Evolutionary conservation across 768 basidiomycete genomes (phyloP), one percentile per base, ranked within the genome.

Genomic region (Russula olivacea): DNA sequence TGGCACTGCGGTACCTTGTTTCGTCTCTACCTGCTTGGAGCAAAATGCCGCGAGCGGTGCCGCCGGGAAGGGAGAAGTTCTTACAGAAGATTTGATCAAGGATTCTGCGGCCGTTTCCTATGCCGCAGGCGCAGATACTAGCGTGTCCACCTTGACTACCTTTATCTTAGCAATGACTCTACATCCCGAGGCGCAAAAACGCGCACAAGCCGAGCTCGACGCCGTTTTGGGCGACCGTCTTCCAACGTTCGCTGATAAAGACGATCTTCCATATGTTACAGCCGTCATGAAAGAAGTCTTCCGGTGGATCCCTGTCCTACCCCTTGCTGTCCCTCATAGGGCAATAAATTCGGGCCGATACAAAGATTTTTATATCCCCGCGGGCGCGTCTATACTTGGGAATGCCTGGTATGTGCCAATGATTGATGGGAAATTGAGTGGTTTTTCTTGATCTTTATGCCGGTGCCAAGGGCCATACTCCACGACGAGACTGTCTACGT

Each of bases 331-430:
- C 10, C 66, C 68, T 1, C 70, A 72, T 38, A 40, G 60, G 5
- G 28, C 64, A 2, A 28, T 68, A 8, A 66, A 64, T 25, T 66
- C 71, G 55, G 70, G 70, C 36, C 59, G 60, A 36, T 73, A 72
- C 57, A 61, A 69, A 6, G 72, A 70, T 9, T 69, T 70, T 34
- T 47, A 47, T 50, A 73, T 73, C 17, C 72, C 72, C n/a, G 66
- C 66, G 6, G 71, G 69, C 4, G 66, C 71, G 1, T 65, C 68
- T 7, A 53, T 72, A 34, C 66, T 71, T 23, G 59, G 64, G 19
- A 67, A 67, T 36, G 45, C 64, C n/a, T 67, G 66, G 66, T 64
- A 58, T 17, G 49, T 17, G n/a, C n/a, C n/a, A n/a, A n/a, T 28
- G 11, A 34, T 47, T n/a, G 2, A 52, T n/a, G 28, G 41, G 34